Evolutionary conservation across 345 rosid species (phyloP).

Genomic region (Linum usitatissimum): DNA sequence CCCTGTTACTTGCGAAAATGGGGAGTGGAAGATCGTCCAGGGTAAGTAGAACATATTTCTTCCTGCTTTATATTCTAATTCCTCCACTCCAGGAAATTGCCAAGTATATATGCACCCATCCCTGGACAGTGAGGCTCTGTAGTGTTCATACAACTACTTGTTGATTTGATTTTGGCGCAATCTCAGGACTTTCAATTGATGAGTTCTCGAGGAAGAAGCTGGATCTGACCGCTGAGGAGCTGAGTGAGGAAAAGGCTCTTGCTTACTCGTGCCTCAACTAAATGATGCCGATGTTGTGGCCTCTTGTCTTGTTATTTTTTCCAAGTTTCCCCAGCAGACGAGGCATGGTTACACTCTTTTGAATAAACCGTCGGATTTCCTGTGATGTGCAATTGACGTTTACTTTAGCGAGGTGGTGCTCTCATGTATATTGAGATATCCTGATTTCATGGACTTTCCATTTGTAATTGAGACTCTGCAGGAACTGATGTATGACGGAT

Average conservation of each 20-base stretch:
- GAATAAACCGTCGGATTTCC: too few relatives aligned
- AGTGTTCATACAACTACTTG: background rate
- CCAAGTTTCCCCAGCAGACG: too few relatives aligned
- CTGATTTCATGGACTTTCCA: background rate
- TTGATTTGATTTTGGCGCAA: background rate
- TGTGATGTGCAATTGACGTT: too few relatives aligned
- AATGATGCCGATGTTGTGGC: background rate
- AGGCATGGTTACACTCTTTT: too few relatives aligned
- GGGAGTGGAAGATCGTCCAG: constrained; percentile 64
- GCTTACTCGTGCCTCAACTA: constrained; percentile 47
- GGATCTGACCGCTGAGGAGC: constrained; percentile 72
- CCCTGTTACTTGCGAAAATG: constrained; percentile 66
- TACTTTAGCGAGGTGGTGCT: too few relatives aligned
- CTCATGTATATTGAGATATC: background rate
- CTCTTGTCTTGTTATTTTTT: too few relatives aligned
- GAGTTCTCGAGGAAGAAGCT: constrained; percentile 60
- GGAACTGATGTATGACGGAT: too few relatives aligned
- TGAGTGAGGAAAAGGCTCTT: constrained; percentile 58
- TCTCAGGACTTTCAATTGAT: constrained; percentile 48
- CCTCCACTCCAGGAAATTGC: background rate
- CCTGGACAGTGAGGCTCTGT: background rate
- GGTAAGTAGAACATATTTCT: constrained; percentile 19
- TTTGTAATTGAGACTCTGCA: too few relatives aligned
- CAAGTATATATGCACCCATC: background rate
- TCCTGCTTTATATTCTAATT: background rate